Evolutionary conservation across 495 filamentous ascomycete genomes (phyloP).

Genomic region (Penicillium psychrofluorescens): DNA sequence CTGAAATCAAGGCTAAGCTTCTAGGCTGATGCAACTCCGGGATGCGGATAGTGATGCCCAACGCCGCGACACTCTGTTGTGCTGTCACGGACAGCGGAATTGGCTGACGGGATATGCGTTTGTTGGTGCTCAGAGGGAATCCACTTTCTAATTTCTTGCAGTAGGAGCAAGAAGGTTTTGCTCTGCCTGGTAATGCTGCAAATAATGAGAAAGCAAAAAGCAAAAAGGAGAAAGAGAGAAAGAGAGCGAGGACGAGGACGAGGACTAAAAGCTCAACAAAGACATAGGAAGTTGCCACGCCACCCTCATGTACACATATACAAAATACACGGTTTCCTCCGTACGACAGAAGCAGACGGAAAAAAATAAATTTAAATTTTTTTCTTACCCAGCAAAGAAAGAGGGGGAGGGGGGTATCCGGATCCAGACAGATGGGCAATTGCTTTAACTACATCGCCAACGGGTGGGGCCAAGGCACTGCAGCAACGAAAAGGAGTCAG

Average conservation of each 20-base stretch:
- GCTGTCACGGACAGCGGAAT: no score
- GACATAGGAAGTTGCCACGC: constrained; percentile 9
- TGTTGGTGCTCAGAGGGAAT: no score
- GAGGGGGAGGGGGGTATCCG: constrained; percentile 2
- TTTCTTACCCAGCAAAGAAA: constrained; percentile 10
- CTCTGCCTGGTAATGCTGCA: no score
- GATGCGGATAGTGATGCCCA: constrained; percentile 30
- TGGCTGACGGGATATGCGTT: no score
- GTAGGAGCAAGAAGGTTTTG: no score
- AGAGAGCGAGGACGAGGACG: constrained; percentile 2
- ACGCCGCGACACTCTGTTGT: constrained; percentile 2
- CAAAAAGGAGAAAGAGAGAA: neutral
- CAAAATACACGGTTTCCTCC: constrained; percentile 4
- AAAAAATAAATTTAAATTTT: constrained; percentile 1
- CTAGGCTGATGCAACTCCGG: constrained; percentile 5
- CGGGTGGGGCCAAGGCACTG: constrained; percentile 17
- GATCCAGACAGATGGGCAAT: constrained; percentile 3
- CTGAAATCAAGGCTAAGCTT: constrained; percentile 9
- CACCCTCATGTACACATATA: constrained; percentile 11
- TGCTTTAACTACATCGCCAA: constrained; percentile 8
- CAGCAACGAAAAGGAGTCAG: constrained; percentile 6
- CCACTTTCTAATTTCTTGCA: no score
- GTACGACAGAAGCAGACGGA: constrained; percentile 9
- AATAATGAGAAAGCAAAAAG: no score
- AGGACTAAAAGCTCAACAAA: constrained; percentile 6